phyloP scores from a whole-genome alignment of 805 yeast genomes.

The Ogataea haglerorum region DNA sequence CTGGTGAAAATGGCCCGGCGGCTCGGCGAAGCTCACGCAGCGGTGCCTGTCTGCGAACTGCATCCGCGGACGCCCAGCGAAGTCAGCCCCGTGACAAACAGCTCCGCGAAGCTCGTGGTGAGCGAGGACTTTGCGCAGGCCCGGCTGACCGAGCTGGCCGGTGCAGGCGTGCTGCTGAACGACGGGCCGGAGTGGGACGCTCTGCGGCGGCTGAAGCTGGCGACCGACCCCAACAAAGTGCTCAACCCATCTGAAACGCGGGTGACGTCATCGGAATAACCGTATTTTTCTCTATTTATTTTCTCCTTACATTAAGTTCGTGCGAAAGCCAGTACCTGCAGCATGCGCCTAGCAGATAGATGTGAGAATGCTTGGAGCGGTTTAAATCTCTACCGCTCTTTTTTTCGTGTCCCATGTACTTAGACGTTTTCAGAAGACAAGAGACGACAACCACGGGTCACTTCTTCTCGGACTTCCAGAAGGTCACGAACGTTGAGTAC shows the following conservation, averaged over 20 bases:
- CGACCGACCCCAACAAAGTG: constrained; percentile 16
- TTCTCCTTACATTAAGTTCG: background rate
- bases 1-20: background rate
- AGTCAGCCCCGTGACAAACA: background rate
- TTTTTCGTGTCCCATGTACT: constrained; percentile 1
- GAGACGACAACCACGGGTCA: constrained; percentile 13
- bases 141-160: background rate
- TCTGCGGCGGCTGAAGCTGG: constrained; percentile 15
- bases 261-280: constrained; percentile 4
- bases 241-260: constrained; percentile 6
- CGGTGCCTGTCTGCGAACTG: background rate
- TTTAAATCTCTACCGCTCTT: background rate
- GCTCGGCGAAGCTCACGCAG: background rate
- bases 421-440: constrained; percentile 10
- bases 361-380: background rate
- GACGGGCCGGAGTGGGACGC: constrained; percentile 2
- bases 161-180: background rate
- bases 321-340: background rate
- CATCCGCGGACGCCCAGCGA: background rate
- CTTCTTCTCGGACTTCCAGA: constrained; percentile 21
- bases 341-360: background rate
- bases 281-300: background rate
- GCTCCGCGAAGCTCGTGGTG: background rate
- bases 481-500: constrained; percentile 18
- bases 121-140: constrained; percentile 1